Conservation (phyloP, 2,329 filamentous ascomycete species). For the Bisporella sp. region DNA sequence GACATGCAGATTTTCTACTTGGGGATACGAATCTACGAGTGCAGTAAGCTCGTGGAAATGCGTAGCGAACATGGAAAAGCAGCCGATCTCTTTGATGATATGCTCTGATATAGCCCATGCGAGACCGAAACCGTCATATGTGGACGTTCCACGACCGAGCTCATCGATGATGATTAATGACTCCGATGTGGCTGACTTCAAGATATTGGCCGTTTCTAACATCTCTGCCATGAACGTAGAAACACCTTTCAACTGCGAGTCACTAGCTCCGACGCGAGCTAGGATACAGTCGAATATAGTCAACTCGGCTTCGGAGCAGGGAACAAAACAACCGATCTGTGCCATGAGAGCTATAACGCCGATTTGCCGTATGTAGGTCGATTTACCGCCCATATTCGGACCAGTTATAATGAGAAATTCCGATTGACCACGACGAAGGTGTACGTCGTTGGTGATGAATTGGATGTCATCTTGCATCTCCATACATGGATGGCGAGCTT, state of each 20-base stretch:
- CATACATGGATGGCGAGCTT: conserved; percentile 94
- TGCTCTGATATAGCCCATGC: conserved; percentile 99
- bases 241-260: conserved; percentile 95
- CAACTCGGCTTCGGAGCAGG: conserved; percentile 81
- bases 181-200: conserved; percentile 92
- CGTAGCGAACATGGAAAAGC: conserved; percentile 91
- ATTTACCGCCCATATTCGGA: conserved; percentile 99
- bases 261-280: conserved; percentile 88
- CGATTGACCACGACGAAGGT: conserved; percentile 67
- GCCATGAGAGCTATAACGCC: conserved; percentile 97
- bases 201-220: conserved; percentile 96
- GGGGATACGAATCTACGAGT: conserved; percentile 75
- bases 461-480: conserved; percentile 98
- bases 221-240: conserved; percentile 99
- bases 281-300: conserved; percentile 97
- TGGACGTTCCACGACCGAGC: conserved; percentile 90
- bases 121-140: conserved; percentile 97
- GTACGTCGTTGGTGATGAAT: conserved; percentile 97
- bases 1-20: conserved; percentile 90
- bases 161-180: conserved; percentile 98
- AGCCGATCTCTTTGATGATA: conserved; percentile 90
- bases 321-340: conserved; percentile 93
- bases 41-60: conserved; percentile 98
- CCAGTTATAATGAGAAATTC: conserved; percentile 76
- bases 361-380: conserved; percentile 95